Conservation (phyloP, 2,329 filamentous ascomycete genomes). For the Leptographium lundbergii region DNA sequence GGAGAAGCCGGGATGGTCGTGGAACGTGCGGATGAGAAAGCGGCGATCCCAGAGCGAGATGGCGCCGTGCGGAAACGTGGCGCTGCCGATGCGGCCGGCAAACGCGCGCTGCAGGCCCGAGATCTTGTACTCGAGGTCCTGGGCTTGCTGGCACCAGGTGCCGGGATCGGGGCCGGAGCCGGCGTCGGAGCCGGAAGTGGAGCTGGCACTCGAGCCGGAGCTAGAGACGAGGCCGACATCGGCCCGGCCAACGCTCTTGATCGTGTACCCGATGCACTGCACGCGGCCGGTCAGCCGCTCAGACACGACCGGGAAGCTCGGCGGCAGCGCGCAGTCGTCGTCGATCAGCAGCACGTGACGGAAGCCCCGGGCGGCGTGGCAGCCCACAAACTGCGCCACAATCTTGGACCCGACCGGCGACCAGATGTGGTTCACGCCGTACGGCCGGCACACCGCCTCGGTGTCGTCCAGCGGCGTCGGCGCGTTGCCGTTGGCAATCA, state of each 20-base stretch:
- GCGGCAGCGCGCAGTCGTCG: slow-evolving; percentile 6
- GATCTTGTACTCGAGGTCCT: slow-evolving; percentile 8
- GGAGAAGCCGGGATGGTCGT: slow-evolving; percentile 6
- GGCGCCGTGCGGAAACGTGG: slow-evolving; percentile 5
- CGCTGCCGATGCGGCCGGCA: slow-evolving; percentile 2
- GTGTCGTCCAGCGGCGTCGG: slow-evolving; percentile 5
- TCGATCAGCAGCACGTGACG: slow-evolving; percentile 2
- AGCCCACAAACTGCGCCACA: slow-evolving; percentile 6
- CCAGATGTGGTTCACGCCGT: slow-evolving; percentile 6
- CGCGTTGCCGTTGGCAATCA: slow-evolving; percentile 6
- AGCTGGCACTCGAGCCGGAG: too few relatives aligned
- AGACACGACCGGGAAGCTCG: slow-evolving; percentile 4
- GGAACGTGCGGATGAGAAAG: slow-evolving; percentile 1
- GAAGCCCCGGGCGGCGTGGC: slow-evolving; percentile 2
- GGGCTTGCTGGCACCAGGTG: slow-evolving; percentile 4
- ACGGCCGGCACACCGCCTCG: slow-evolving; percentile 3
- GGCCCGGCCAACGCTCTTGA: slow-evolving; percentile 3
- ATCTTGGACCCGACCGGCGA: slow-evolving; percentile 6
- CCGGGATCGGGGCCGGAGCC: not conserved
- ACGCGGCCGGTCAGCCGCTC: slow-evolving; percentile 1
- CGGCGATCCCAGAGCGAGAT: slow-evolving; percentile 5
- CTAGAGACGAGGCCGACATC: too few relatives aligned
- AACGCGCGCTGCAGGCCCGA: slow-evolving; percentile 3
- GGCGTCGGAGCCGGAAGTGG: too few relatives aligned
- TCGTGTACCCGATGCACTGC: slow-evolving; percentile 6